Evolutionary conservation across 768 basidiomycete genomes (phyloP), one percentile per base, ranked within the genome.

Genomic region (Postia placenta): DNA sequence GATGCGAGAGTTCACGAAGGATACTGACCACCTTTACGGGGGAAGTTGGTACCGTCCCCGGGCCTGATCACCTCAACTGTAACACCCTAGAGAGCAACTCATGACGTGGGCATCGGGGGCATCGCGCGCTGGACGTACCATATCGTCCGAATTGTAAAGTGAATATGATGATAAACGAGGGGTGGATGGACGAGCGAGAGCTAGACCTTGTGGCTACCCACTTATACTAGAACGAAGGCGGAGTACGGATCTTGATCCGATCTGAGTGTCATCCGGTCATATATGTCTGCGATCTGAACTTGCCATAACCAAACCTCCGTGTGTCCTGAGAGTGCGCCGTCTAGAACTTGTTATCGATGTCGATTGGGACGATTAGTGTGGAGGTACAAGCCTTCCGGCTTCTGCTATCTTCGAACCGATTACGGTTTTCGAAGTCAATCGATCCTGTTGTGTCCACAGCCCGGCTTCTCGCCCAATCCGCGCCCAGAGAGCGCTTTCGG

Each of bases 221-320:
- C 69, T 74, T 75, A 77, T 78, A 76, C 65, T 61, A 59, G 62
- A n/a, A 50, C 59, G 57, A 57, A 60, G 69, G 76, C 79, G 75
- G 78, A 75, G 73, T 75, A 71, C 81, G 80, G 83, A 85, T 83
- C 83, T 81, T 78, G 83, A 85, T 85, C 80, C 76, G 79, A 80
- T 65, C 63, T 63, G 48, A 51, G 57, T 56, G 57, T 60, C 56
- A 58, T 49, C 60, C 59, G 60, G 55, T 36, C 44, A 50, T 50
- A 45, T 28, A 30, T 27, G 39, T 15, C 30, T 50, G 40, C 47
- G 57, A 55, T 58, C 51, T 52, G 49, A 25, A 27, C 35, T 40
- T 45, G 20, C 49, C 50, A 42, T 38, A 44, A 51, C 42, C 33
- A 48, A n/a, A 56, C 38, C 23, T 22, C 23, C 38, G 45, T 41